Conservation (phyloP, 257 asterid species). For the Penstemon barbatus region DNA sequence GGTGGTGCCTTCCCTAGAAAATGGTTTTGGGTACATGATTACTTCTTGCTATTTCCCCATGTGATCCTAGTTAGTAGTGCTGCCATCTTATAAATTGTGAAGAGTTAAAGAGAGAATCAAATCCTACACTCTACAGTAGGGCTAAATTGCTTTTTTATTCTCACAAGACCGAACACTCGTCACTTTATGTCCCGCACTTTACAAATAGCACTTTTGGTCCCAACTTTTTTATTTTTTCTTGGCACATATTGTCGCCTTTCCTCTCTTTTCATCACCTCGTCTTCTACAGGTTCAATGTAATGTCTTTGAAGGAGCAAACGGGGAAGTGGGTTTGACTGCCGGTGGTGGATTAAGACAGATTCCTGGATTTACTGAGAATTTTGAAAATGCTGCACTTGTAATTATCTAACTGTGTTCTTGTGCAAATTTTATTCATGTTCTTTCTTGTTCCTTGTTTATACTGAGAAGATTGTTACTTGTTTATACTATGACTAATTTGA, state of each 20-base stretch:
- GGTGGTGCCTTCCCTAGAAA: slow-evolving; percentile 92
- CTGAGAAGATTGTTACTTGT: neutral
- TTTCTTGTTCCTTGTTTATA: neutral
- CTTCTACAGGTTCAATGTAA: slow-evolving; percentile 79
- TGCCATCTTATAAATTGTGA: too few species aligned
- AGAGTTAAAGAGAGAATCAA: too few species aligned
- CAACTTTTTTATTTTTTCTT: neutral
- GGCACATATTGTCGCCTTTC: neutral
- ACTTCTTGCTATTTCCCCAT: slow-evolving; percentile 8
- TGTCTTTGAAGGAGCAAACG: slow-evolving; percentile 87
- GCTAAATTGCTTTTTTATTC: too few species aligned
- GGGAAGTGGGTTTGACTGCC: slow-evolving; percentile 81
- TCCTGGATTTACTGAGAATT: slow-evolving; percentile 70
- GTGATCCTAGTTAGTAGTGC: neutral
- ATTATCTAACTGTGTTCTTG: slow-evolving; percentile 7
- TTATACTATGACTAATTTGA: slow-evolving; percentile 9
- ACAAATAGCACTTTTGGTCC: too few species aligned
- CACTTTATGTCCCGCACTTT: too few species aligned
- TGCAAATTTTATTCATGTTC: neutral
- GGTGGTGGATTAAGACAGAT: slow-evolving; percentile 93
- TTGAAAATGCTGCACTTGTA: slow-evolving; percentile 95
- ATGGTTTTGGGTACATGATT: slow-evolving; percentile 88
- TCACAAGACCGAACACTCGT: too few species aligned
- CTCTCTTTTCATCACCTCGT: neutral
- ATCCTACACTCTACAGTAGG: too few species aligned